These are phyloP conservation scores for Suillus subaureus DNA, from an alignment of 768 basidiomycete species.

Conservation along the genomic window DNA sequence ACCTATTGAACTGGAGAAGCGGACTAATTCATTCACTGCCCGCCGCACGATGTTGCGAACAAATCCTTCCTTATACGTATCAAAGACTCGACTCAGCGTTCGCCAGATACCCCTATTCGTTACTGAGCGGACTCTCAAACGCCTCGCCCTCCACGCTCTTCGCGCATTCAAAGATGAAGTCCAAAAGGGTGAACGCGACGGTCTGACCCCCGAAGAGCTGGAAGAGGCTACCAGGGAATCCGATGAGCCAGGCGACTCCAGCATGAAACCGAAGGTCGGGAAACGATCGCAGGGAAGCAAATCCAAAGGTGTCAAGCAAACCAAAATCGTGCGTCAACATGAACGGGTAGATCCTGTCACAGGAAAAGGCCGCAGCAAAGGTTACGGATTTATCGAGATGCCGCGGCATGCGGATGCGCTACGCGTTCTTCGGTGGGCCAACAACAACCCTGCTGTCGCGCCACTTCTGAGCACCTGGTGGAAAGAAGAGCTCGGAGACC, in stretches of 20 bases:
- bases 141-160: slow-evolving; percentile 80
- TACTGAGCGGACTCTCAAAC: slow-evolving; percentile 87
- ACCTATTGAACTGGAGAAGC: slow-evolving; percentile 80
- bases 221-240: slow-evolving; percentile 41
- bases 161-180: slow-evolving; percentile 82
- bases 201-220: slow-evolving; percentile 74
- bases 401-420: slow-evolving; percentile 86
- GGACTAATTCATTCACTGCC: slow-evolving; percentile 82
- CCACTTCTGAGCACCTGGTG: slow-evolving; percentile 79
- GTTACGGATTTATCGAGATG: slow-evolving; percentile 96
- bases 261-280: slow-evolving; percentile 25
- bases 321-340: slow-evolving; percentile 87
- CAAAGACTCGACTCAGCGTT: slow-evolving; percentile 90
- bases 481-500: slow-evolving; percentile 71
- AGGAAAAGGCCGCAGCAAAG: slow-evolving; percentile 85
- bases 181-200: slow-evolving; percentile 56
- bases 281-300: slow-evolving; percentile 29
- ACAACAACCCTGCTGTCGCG: slow-evolving; percentile 76
- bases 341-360: slow-evolving; percentile 90
- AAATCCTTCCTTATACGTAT: slow-evolving; percentile 94
- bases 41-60: slow-evolving; percentile 81
- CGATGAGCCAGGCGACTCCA: slow-evolving; percentile 17
- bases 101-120: slow-evolving; percentile 91
- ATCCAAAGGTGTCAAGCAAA: slow-evolving; percentile 68
- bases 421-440: slow-evolving; percentile 90